phyloP scores from a whole-genome alignment of 805 yeast species.

The Candida pseudoglaebosa region DNA sequence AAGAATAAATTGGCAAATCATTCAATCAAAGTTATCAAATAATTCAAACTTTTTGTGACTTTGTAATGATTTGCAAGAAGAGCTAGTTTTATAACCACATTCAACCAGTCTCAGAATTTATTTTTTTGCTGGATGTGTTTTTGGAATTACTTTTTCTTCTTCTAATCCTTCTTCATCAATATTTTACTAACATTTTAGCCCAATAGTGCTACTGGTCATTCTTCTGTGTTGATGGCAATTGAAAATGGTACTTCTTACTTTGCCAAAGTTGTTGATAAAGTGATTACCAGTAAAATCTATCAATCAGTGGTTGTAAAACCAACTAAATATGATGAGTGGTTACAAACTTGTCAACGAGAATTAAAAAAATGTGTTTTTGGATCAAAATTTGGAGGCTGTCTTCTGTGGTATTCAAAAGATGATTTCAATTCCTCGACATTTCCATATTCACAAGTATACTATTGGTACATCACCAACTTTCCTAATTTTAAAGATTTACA shows the following conservation, averaged over 20 bases:
- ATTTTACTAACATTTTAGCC: conserved; percentile 15
- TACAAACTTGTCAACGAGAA: conserved; percentile 19
- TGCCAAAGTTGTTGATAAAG: conserved; percentile 18
- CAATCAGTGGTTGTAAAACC: conserved; percentile 28
- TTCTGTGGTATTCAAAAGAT: conserved; percentile 32
- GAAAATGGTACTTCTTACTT: conserved; percentile 30
- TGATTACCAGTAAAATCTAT: conserved; percentile 24
- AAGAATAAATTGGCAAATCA: no score
- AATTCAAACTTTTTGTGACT: no score
- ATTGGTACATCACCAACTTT: conserved; percentile 22
- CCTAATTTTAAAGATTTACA: conserved; percentile 24
- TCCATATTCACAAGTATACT: conserved; percentile 33
- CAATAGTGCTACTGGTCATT: conserved; percentile 40
- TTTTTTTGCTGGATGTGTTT: no score
- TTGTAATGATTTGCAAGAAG: no score
- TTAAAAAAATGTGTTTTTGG: conserved; percentile 33
- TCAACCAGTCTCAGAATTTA: no score
- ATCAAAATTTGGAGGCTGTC: conserved; percentile 36
- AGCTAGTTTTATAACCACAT: no score
- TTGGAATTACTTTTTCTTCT: no score
- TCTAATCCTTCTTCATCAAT: background rate
- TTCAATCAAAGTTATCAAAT: no score
- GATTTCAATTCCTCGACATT: conserved; percentile 31
- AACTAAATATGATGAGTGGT: conserved; percentile 35
- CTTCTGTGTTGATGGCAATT: conserved; percentile 36